phyloP scores from a whole-genome alignment of 331 rosid species.

The Malus hybrid region DNA sequence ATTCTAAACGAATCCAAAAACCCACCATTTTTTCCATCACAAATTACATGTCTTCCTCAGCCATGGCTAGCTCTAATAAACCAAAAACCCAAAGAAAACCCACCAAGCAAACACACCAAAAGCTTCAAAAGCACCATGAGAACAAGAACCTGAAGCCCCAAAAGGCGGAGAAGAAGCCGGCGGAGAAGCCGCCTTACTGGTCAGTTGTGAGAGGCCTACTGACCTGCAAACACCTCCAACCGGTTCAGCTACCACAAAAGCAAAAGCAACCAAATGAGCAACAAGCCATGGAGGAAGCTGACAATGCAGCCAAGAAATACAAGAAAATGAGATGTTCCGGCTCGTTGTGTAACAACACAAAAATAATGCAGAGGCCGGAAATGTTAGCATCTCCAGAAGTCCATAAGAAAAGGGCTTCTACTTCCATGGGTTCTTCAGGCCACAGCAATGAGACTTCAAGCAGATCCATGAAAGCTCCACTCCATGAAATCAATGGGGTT shows the following conservation, averaged over 20 bases:
- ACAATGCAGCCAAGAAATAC: slow-evolving; percentile 39
- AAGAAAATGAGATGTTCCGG: slow-evolving; percentile 96
- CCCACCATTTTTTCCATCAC: slow-evolving; percentile 7
- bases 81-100: slow-evolving; percentile 38
- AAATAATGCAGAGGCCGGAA: slow-evolving; percentile 63
- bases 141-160: slow-evolving; percentile 41
- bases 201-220: slow-evolving; percentile 64
- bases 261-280: slow-evolving; percentile 25
- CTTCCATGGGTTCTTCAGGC: slow-evolving; percentile 14
- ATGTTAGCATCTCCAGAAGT: slow-evolving; percentile 34
- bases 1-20: slow-evolving; percentile 4
- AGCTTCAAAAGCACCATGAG: slow-evolving; percentile 1
- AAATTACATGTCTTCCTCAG: slow-evolving; percentile 10
- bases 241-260: slow-evolving; percentile 34
- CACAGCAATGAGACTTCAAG: slow-evolving; percentile 35
- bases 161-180: slow-evolving; percentile 54
- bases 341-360: slow-evolving; percentile 80
- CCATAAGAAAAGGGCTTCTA: slow-evolving; percentile 46
- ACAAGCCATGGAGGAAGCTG: slow-evolving; percentile 37
- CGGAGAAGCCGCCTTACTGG: slow-evolving; percentile 79
- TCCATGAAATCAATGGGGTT: slow-evolving; percentile 44
- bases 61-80: slow-evolving; percentile 44
- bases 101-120: slow-evolving; percentile 33
- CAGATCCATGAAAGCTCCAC: slow-evolving; percentile 65
- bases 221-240: slow-evolving; percentile 54